phyloP scores from a whole-genome alignment of 2,329 filamentous ascomycete species.

The Paraphaeosphaeria minitans region DNA sequence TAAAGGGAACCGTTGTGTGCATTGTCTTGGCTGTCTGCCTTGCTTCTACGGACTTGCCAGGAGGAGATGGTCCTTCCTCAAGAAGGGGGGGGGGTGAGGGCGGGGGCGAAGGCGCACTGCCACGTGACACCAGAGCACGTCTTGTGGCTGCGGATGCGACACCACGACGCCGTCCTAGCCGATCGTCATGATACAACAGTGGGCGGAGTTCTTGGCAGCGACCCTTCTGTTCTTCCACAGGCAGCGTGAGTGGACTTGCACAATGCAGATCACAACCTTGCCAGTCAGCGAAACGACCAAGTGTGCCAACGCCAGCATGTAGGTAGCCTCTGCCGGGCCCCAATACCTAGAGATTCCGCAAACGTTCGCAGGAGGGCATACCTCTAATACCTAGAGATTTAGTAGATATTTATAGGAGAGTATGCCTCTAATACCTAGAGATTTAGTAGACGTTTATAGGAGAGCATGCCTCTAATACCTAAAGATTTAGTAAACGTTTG shows the following conservation, averaged over 20 bases:
- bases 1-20: background rate
- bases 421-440: too few relatives aligned
- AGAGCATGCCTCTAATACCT: too few relatives aligned
- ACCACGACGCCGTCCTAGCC: background rate
- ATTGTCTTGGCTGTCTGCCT: background rate
- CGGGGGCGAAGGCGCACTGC: background rate
- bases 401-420: too few relatives aligned
- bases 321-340: background rate
- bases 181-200: background rate
- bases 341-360: background rate
- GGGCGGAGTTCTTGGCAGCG: slow-evolving; percentile 3
- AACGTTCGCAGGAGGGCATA: background rate
- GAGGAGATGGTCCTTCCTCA: background rate
- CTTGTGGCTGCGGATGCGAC: slow-evolving; percentile 7
- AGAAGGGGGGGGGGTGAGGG: background rate
- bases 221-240: background rate
- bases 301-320: background rate
- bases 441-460: too few relatives aligned
- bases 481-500: too few relatives aligned
- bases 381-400: too few relatives aligned
- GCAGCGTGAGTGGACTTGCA: background rate
- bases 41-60: background rate
- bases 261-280: background rate
- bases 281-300: background rate
- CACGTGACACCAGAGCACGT: slow-evolving; percentile 2